Conservation (phyloP, 1,139 yeast genomes). For the Taiozyma sp. region DNA sequence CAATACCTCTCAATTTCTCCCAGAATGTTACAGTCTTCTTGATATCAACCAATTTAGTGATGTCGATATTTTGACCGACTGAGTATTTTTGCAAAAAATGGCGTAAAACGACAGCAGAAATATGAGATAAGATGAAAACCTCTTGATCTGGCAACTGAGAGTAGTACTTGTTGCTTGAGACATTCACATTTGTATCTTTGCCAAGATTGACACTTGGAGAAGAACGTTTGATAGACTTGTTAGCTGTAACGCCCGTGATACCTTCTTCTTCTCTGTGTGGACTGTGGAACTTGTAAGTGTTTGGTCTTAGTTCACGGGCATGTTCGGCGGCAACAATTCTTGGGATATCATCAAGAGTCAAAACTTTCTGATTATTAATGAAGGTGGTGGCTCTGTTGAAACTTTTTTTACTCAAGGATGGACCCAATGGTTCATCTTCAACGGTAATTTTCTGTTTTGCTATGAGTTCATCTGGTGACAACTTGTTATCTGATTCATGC, state of each 20-base stretch:
- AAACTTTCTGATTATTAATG: conserved; percentile 68
- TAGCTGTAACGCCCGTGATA: conserved; percentile 30
- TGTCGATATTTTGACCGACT: conserved; percentile 46
- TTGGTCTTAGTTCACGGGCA: conserved; percentile 87
- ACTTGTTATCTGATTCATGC: neutral
- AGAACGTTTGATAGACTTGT: conserved; percentile 15
- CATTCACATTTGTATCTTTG: neutral
- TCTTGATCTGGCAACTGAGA: conserved; percentile 66
- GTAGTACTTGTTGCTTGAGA: conserved; percentile 37
- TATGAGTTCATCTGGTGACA: conserved; percentile 15
- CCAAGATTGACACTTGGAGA: conserved; percentile 8
- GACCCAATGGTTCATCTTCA: conserved; percentile 23
- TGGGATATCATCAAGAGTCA: conserved; percentile 93
- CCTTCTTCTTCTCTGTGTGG: conserved; percentile 28
- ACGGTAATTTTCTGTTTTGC: conserved; percentile 22
- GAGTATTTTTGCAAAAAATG: conserved; percentile 27
- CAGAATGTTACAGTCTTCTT: conserved; percentile 62
- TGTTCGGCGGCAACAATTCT: conserved; percentile 96
- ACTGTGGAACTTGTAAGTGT: conserved; percentile 71
- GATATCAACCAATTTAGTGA: conserved; percentile 45
- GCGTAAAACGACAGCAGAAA: conserved; percentile 60
- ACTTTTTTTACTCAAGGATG: conserved; percentile 21
- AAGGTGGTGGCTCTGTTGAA: conserved; percentile 24
- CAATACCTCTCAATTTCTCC: conserved; percentile 53
- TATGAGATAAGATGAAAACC: conserved; percentile 56